phyloP scores from a whole-genome alignment of 345 rosid species.

The Rhodamnia rubescens region DNA sequence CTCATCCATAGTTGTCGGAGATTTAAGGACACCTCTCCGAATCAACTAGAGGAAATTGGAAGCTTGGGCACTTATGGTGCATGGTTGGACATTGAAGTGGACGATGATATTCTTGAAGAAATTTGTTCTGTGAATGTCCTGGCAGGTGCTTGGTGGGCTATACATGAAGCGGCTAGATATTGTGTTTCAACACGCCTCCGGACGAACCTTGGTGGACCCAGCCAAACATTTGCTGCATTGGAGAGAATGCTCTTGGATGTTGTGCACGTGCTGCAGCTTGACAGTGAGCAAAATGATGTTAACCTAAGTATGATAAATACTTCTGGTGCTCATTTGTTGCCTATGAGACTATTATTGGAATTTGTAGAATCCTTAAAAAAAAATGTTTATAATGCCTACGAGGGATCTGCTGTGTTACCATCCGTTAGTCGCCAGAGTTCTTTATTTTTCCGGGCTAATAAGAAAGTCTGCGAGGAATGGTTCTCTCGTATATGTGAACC shows the following conservation, averaged over 20 bases:
- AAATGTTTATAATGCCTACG: conserved; percentile 85
- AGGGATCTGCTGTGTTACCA: conserved; percentile 76
- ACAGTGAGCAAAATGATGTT: conserved; percentile 69
- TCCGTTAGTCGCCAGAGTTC: conserved; percentile 62
- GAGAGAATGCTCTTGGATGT: conserved; percentile 91
- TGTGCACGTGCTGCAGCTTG: conserved; percentile 73
- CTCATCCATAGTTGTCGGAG: conserved; percentile 44
- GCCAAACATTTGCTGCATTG: conserved; percentile 89
- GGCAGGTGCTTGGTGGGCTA: conserved; percentile 97
- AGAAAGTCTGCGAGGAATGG: conserved; percentile 95
- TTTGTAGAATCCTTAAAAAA: conserved; percentile 90
- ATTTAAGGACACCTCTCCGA: conserved; percentile 27
- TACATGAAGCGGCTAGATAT: conserved; percentile 90
- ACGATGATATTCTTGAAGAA: conserved; percentile 56
- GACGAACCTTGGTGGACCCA: conserved; percentile 94
- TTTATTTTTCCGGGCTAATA: conserved; percentile 78
- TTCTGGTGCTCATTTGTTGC: conserved; percentile 82
- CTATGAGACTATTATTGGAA: conserved; percentile 86
- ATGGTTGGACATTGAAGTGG: conserved; percentile 46
- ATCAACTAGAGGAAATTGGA: conserved; percentile 50
- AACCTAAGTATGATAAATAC: conserved; percentile 59
- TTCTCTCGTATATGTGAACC: conserved; percentile 96
- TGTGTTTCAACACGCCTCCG: conserved; percentile 76
- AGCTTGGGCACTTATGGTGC: conserved; percentile 22
- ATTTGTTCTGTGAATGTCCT: conserved; percentile 58